Percentiles rank a stretch among this genome's conserved stretches.
These are phyloP conservation scores for Cryptococcus sp. DNA, from an alignment of 1,284 basidiomycete genomes.

Conservation along the genomic window DNA sequence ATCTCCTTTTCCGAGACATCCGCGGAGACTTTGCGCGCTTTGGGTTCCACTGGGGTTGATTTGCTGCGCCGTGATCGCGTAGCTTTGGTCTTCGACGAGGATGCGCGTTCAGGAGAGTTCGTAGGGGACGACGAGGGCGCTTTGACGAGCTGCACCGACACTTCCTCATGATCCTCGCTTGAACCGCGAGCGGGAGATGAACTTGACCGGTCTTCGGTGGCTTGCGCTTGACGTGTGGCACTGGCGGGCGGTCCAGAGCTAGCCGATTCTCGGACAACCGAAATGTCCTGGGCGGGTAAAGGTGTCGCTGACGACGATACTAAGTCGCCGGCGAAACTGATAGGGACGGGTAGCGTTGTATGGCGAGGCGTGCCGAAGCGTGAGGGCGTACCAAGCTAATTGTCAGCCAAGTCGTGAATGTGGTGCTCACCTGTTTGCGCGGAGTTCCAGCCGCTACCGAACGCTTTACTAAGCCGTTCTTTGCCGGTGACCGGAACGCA, in stretches of 20 bases:
- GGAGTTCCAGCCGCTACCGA: conserved; percentile 8
- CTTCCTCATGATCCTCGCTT: conserved; percentile 35
- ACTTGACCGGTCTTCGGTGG: neutral
- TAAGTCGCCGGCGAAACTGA: neutral
- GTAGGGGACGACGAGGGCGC: conserved; percentile 8
- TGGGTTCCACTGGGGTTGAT: neutral
- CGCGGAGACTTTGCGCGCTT: conserved; percentile 11
- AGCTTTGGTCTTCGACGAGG: neutral
- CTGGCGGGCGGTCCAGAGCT: conserved; percentile 15
- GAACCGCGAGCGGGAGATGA: conserved; percentile 19
- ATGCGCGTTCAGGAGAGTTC: neutral
- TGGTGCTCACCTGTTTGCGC: conserved; percentile 12
- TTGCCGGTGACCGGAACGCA: conserved; percentile 17
- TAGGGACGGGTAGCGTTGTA: conserved; percentile 2
- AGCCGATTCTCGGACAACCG: conserved; percentile 2
- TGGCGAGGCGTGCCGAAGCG: conserved; percentile 17
- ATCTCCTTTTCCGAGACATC: conserved; percentile 49
- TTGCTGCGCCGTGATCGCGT: neutral
- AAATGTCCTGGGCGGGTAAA: conserved; percentile 6
- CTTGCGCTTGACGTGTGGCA: conserved; percentile 15
- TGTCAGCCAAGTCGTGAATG: neutral
- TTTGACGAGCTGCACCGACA: conserved; percentile 19
- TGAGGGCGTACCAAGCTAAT: conserved; percentile 25
- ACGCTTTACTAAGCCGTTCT: conserved; percentile 11
- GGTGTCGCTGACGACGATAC: neutral